A percentile compares a stretch with the other conserved stretches of the same genome.
Conservation (phyloP, 768 basidiomycete genomes). For the Mycena albidolilacea region DNA sequence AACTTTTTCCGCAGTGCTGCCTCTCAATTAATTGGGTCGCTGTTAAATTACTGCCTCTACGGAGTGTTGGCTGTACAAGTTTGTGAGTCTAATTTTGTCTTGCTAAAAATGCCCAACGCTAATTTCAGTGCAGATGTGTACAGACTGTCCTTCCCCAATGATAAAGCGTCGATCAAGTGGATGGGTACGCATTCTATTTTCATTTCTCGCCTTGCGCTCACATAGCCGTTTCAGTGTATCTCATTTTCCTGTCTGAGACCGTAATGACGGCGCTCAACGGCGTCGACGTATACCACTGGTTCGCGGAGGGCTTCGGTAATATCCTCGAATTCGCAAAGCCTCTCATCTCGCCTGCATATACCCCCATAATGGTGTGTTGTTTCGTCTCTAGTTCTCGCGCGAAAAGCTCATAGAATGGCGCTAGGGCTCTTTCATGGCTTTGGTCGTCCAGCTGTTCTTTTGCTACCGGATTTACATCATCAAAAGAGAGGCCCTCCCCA, state of each 20-base stretch:
- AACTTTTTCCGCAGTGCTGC: slow-evolving; percentile 15
- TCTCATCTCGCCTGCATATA: slow-evolving; percentile 29
- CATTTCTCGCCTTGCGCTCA: neutral
- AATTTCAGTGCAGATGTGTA: slow-evolving; percentile 22
- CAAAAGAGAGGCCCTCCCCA: neutral
- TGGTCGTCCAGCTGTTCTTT: slow-evolving; percentile 33
- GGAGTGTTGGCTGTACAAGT: slow-evolving; percentile 36
- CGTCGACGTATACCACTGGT: slow-evolving; percentile 34
- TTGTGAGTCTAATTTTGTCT: slow-evolving; percentile 18
- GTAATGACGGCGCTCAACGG: slow-evolving; percentile 38
- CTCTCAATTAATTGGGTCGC: slow-evolving; percentile 34
- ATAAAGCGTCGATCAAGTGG: slow-evolving; percentile 34
- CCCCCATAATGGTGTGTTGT: slow-evolving; percentile 20
- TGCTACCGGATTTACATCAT: slow-evolving; percentile 36
- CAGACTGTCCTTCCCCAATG: slow-evolving; percentile 33
- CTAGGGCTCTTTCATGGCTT: slow-evolving; percentile 29
- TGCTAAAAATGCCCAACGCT: neutral
- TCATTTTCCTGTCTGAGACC: slow-evolving; percentile 32
- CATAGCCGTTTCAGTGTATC: slow-evolving; percentile 12
- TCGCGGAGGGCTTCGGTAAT: slow-evolving; percentile 33
- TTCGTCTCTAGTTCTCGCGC: neutral
- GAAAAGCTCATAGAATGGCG: neutral
- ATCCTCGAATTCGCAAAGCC: slow-evolving; percentile 25
- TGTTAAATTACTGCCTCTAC: slow-evolving; percentile 32
- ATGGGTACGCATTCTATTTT: slow-evolving; percentile 10